Conservation (phyloP, 148 eudicot genomes). For the Rhododendron simsii region DNA sequence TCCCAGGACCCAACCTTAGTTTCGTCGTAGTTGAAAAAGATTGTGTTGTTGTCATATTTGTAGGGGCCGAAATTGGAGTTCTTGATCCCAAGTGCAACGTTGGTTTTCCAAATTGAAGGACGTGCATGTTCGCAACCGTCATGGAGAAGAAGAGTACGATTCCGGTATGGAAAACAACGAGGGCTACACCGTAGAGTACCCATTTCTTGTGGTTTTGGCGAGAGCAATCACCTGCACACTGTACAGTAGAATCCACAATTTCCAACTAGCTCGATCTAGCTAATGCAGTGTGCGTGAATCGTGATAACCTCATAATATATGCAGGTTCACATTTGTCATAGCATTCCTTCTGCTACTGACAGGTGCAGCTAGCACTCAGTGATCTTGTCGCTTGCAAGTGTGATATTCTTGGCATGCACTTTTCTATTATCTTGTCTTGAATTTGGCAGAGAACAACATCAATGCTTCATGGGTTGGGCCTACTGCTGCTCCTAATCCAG, state of each 20-base stretch:
- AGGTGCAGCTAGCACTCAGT: conserved; percentile 66
- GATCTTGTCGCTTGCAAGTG: conserved; percentile 62
- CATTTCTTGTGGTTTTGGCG: no score
- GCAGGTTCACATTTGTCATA: conserved; percentile 74
- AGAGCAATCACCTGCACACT: neutral
- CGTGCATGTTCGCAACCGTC: no score
- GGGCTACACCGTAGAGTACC: no score
- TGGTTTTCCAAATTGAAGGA: no score
- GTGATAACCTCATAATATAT: neutral
- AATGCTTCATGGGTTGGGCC: conserved; percentile 26
- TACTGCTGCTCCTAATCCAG: conserved; percentile 39
- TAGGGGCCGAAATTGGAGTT: no score
- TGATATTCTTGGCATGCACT: conserved; percentile 50
- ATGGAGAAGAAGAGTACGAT: no score
- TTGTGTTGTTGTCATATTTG: no score
- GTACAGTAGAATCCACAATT: neutral
- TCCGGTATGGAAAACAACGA: no score
- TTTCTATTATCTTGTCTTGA: conserved; percentile 50
- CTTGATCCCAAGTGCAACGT: no score
- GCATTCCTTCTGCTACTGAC: conserved; percentile 73
- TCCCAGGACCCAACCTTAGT: no score
- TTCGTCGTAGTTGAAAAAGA: no score
- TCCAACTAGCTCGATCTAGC: neutral
- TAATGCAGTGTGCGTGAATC: neutral
- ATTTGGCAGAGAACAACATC: conserved; percentile 32